phyloP scores from a whole-genome alignment of 805 yeast genomes.

The Nakazawaea molendinolei region DNA sequence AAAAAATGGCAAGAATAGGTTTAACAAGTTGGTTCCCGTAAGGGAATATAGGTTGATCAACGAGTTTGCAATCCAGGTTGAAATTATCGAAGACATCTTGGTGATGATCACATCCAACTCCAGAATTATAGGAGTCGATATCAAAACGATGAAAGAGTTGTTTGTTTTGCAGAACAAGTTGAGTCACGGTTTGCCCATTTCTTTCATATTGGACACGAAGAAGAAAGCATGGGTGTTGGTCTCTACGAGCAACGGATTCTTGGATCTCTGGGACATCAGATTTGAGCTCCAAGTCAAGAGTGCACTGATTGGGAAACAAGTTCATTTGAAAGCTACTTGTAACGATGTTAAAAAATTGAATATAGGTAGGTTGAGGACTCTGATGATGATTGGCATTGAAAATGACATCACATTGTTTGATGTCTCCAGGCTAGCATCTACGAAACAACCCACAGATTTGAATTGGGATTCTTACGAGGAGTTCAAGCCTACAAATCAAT shows the following conservation, averaged over 20 bases:
- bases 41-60: constrained; percentile 33
- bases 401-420: constrained; percentile 72
- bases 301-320: constrained; percentile 44
- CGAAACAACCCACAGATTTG: constrained; percentile 11
- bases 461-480: constrained; percentile 19
- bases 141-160: constrained; percentile 44
- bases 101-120: constrained; percentile 48
- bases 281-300: constrained; percentile 54
- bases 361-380: constrained; percentile 32
- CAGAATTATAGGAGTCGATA: constrained; percentile 46
- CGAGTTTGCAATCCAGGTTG: constrained; percentile 35
- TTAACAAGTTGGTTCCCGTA: constrained; percentile 22
- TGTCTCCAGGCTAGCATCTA: constrained; percentile 55
- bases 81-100: constrained; percentile 34
- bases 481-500: constrained; percentile 5
- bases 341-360: constrained; percentile 23
- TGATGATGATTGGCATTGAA: constrained; percentile 55
- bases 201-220: constrained; percentile 49
- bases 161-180: constrained; percentile 45
- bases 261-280: constrained; percentile 78
- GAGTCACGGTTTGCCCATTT: constrained; percentile 58
- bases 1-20: constrained; percentile 15
- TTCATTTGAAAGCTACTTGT: constrained; percentile 39
- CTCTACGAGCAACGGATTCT: constrained; percentile 70
- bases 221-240: constrained; percentile 55